Base-by-base conservation (phyloP, 495 filamentous ascomycete genomes). In the Rhypophila decipiens region DNA sequence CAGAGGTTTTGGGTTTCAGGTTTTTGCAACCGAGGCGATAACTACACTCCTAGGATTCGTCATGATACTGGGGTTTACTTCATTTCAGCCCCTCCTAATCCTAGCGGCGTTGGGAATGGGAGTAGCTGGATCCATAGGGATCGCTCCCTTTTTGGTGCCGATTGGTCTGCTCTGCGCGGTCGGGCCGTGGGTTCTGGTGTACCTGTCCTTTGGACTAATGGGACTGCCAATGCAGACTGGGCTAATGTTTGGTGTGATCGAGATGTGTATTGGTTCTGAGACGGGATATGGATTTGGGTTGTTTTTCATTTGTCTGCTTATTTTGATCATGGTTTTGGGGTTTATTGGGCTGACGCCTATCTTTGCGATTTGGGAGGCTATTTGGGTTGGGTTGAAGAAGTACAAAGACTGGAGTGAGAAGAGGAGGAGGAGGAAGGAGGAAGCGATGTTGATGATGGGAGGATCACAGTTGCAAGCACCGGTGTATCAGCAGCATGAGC, bases 31-130 rank as follows among this genome's bases (percentile, higher is more conserved):
- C 5, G 43, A 46, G 10, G 43, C 43, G 4, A 22, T 46, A 7
- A 36, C 29, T 2, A 46, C 43, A 10, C n/a, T 46, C 2, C 10
- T 24, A 4, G 43, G 43, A 13, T 27, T 46, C 17, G 15, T 37
- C 17, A 46, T 46, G 43, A 35, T 46, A 15, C 31, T 46, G 15
- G 43, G 24, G 18, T 36, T 46, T 21, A 46, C 43, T 3, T 19
- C 42, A n/a, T 18, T 44, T n/a, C 42, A n/a, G n/a, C n/a, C n/a
- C n/a, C n/a, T n/a, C n/a, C n/a, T n/a, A n/a, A n/a, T n/a, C n/a
- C n/a, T n/a, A n/a, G n/a, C n/a, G n/a, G n/a, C n/a, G n/a, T n/a
- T n/a, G 22, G 43, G 36, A 7, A 7, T 5, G 11, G 36, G 5
- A n/a, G 11, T 8, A 10, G 5, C 36, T 39, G 36, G 18, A 7